Percentiles rank a stretch among this genome's conserved stretches.
Evolutionary conservation across 345 rosid species (phyloP).

Genomic region (Physaria fendleri): DNA sequence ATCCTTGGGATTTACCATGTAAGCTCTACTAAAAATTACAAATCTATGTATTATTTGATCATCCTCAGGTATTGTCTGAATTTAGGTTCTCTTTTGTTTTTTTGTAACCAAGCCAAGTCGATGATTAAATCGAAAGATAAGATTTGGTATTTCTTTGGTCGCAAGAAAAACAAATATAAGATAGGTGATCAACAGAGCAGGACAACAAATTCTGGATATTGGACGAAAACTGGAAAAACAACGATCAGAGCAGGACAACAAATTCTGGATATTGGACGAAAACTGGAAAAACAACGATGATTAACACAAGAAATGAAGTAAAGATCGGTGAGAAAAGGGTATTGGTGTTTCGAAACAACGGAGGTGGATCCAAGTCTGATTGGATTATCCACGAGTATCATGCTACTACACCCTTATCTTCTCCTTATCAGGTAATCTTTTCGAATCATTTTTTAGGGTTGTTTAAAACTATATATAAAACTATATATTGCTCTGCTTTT

Average conservation of each 20-base stretch:
- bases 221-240: constrained; percentile 27
- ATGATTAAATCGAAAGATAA: neutral
- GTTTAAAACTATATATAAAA: too few species aligned
- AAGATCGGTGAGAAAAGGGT: constrained; percentile 42
- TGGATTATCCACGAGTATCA: constrained; percentile 34
- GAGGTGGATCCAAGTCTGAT: constrained; percentile 1
- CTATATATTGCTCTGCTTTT: too few species aligned
- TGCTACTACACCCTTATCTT: neutral
- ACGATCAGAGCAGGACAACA: too few species aligned
- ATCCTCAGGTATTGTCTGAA: too few species aligned
- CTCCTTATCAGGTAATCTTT: neutral
- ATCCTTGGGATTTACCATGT: constrained; percentile 48
- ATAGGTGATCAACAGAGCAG: constrained; percentile 3
- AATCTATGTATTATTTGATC: too few species aligned
- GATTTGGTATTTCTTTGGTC: neutral
- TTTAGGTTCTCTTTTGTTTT: neutral
- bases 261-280: too few species aligned
- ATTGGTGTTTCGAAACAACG: constrained; percentile 34
- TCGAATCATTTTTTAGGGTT: neutral
- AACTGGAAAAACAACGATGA: too few species aligned
- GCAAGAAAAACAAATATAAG: constrained; percentile 11
- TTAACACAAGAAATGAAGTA: neutral
- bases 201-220: neutral
- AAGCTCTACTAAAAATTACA: too few species aligned
- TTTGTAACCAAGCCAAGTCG: neutral